Evolutionary conservation across 2,329 filamentous ascomycete species (phyloP).

Genomic region (Seiridium unicorne): DNA sequence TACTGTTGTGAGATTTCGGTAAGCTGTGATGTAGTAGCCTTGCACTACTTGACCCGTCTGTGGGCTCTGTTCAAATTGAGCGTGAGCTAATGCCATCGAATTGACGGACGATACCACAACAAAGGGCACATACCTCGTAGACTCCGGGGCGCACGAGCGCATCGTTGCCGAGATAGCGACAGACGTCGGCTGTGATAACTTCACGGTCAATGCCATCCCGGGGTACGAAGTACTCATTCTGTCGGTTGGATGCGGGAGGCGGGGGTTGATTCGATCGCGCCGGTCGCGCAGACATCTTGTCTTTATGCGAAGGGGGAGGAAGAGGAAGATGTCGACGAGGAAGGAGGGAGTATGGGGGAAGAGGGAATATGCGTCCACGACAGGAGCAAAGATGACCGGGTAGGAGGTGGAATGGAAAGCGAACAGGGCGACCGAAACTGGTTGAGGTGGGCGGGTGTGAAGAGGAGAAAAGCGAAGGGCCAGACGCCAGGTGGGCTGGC

Average conservation of each 20-base stretch:
- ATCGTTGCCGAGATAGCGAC: constrained; percentile 80
- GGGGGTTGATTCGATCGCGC: constrained; percentile 32
- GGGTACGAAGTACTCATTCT: constrained; percentile 79
- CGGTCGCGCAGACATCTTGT: constrained; percentile 35
- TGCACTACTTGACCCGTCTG: constrained; percentile 59
- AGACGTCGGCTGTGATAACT: constrained; percentile 82
- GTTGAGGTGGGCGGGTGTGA: constrained; percentile 23
- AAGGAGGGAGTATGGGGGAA: constrained; percentile 12
- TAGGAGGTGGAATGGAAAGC: constrained; percentile 14
- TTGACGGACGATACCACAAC: constrained; percentile 1
- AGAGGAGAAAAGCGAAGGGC: constrained; percentile 28
- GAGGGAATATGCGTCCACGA: constrained; percentile 15
- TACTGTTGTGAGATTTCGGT: constrained; percentile 76
- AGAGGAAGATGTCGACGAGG: neutral
- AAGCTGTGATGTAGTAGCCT: constrained; percentile 77
- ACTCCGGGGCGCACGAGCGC: constrained; percentile 73
- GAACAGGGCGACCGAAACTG: constrained; percentile 19
- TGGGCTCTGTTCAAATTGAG: constrained; percentile 41
- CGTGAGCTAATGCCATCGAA: constrained; percentile 14
- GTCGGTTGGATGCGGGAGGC: constrained; percentile 44
- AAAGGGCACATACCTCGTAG: constrained; percentile 58
- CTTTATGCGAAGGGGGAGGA: constrained; percentile 9
- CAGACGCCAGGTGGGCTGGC: constrained; percentile 18
- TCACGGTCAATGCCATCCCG: constrained; percentile 80
- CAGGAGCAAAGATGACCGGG: constrained; percentile 13